Conservation (phyloP, 768 basidiomycete species). For the Leccinum ochraceum region DNA sequence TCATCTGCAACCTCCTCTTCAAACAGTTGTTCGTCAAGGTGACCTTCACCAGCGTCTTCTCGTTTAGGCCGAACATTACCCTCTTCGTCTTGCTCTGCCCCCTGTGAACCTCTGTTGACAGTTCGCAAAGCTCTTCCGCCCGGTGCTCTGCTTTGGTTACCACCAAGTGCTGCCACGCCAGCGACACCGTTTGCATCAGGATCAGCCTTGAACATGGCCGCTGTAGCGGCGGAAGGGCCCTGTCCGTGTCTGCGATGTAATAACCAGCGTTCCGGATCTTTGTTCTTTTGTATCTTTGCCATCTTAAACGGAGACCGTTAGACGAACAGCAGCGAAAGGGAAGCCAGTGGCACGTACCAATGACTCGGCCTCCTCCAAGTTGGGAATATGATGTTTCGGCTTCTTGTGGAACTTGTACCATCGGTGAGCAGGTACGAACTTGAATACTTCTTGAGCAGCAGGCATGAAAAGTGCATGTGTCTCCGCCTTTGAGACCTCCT, state of each 20-base stretch:
- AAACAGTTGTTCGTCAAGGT: conserved; percentile 78
- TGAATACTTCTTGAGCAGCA: conserved; percentile 76
- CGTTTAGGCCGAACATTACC: conserved; percentile 53
- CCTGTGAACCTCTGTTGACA: conserved; percentile 65
- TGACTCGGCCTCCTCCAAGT: conserved; percentile 66
- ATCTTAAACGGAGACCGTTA: conserved; percentile 18
- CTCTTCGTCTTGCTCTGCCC: conserved; percentile 68
- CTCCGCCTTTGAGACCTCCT: conserved; percentile 69
- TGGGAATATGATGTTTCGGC: conserved; percentile 70
- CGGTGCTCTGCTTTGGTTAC: conserved; percentile 62
- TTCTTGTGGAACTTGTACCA: conserved; percentile 95
- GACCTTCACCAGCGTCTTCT: conserved; percentile 75
- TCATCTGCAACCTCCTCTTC: conserved; percentile 89
- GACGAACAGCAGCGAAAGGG: neutral
- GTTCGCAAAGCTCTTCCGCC: conserved; percentile 66
- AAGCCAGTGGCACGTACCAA: conserved; percentile 44
- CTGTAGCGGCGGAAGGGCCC: conserved; percentile 58
- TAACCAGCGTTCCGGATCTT: conserved; percentile 72
- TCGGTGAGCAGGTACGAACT: conserved; percentile 83
- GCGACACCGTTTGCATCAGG: conserved; percentile 46
- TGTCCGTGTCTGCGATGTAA: conserved; percentile 61
- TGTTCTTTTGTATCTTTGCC: conserved; percentile 63
- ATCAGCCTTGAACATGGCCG: conserved; percentile 71
- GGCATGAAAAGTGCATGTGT: conserved; percentile 86
- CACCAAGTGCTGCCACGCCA: conserved; percentile 43